Evolutionary conservation across 805 yeast species (phyloP).

Genomic region (Hanseniaspora nectarophila): DNA sequence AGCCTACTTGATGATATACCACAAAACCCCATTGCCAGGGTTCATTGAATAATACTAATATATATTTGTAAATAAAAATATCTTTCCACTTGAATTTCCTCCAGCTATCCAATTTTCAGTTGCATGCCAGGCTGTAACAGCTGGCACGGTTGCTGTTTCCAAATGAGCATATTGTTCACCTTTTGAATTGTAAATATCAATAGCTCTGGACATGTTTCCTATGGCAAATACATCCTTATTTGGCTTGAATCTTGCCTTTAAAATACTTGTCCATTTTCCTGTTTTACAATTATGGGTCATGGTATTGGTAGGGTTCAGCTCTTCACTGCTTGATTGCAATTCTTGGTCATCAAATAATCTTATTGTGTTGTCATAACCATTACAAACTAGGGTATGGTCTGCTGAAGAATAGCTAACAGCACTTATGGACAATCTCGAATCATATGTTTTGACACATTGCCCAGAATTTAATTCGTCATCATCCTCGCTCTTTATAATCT

Average conservation of each 20-base stretch:
- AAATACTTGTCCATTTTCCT: constrained; percentile 91
- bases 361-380: constrained; percentile 84
- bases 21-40: constrained; percentile 20
- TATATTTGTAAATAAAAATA: constrained; percentile 39
- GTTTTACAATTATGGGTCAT: constrained; percentile 88
- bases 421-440: constrained; percentile 69
- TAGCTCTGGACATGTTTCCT: constrained; percentile 81
- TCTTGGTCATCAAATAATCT: constrained; percentile 45
- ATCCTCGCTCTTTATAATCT: constrained; percentile 32
- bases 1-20: constrained; percentile 27
- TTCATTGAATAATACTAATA: constrained; percentile 2
- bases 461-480: not conserved
- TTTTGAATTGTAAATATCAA: constrained; percentile 66
- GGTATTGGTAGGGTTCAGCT: constrained; percentile 46
- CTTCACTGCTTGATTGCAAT: not conserved
- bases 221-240: constrained; percentile 70
- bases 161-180: constrained; percentile 75
- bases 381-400: constrained; percentile 62
- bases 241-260: constrained; percentile 78
- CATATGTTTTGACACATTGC: constrained; percentile 40
- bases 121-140: constrained; percentile 75
- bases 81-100: constrained; percentile 88
- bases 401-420: constrained; percentile 67
- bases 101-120: constrained; percentile 83
- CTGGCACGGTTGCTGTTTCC: constrained; percentile 82